A percentile compares a stretch with the other conserved stretches of the same genome.
phyloP scores from a whole-genome alignment of 345 rosid genomes.

The Brassica juncea region DNA sequence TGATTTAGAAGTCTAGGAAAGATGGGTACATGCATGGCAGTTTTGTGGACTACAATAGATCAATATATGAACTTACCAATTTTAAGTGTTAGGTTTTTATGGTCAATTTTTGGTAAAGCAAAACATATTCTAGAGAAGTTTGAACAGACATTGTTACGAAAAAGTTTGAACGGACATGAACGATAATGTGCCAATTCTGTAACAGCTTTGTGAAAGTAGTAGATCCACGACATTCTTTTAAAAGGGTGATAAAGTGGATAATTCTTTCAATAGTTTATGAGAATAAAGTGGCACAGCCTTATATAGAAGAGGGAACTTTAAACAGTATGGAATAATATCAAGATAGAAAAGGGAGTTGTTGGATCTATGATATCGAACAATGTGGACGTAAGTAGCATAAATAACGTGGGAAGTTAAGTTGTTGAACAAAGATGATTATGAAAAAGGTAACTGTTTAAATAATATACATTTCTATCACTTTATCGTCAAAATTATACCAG shows the following conservation, averaged over 20 bases:
- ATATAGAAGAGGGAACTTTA: neutral
- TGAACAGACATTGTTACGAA: neutral
- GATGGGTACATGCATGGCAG: neutral
- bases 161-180: neutral
- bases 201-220: neutral
- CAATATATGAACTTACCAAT: neutral
- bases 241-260: neutral
- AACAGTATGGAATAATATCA: neutral
- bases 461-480: neutral
- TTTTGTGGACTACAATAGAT: neutral
- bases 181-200: neutral
- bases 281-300: neutral
- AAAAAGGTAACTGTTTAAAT: neutral
- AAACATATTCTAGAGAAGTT: neutral
- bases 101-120: neutral
- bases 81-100: neutral
- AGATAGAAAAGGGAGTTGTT: neutral
- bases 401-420: neutral
- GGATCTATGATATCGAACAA: neutral
- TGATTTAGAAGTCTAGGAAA: neutral
- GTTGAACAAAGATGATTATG: neutral
- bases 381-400: neutral
- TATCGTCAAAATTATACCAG: neutral
- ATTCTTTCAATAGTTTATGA: neutral
- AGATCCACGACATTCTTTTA: neutral